A percentile compares a stretch with the other conserved stretches of the same genome.
Evolutionary conservation across 2,329 filamentous ascomycete species (phyloP).

Genomic region (Colletotrichum navitas): DNA sequence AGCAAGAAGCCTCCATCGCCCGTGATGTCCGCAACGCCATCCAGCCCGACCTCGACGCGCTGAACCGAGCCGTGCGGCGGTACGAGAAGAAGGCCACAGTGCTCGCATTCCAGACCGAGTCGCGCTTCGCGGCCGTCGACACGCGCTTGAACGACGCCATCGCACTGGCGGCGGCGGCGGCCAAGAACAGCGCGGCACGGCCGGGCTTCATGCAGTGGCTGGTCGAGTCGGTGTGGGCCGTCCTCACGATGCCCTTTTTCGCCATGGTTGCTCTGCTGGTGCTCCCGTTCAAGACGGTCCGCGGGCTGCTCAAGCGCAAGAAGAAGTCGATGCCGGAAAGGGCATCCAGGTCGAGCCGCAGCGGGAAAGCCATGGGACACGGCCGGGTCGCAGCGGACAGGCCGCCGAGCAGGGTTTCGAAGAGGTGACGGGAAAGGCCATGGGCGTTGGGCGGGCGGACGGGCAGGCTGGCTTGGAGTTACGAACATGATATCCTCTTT

Average conservation of each 20-base stretch:
- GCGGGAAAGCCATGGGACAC: slow-evolving; percentile 46
- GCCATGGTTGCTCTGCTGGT: slow-evolving; percentile 55
- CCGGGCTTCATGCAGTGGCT: slow-evolving; percentile 54
- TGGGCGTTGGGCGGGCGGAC: not conserved
- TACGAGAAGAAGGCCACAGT: slow-evolving; percentile 91
- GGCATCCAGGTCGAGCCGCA: slow-evolving; percentile 45
- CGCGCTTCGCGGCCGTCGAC: slow-evolving; percentile 79
- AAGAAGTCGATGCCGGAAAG: slow-evolving; percentile 47
- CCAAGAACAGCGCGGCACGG: slow-evolving; percentile 60
- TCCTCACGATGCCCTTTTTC: slow-evolving; percentile 58
- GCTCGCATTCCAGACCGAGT: slow-evolving; percentile 81
- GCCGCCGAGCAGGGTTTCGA: slow-evolving; percentile 50
- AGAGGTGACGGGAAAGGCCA: slow-evolving; percentile 20
- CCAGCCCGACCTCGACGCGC: slow-evolving; percentile 86
- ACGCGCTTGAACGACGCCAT: slow-evolving; percentile 80
- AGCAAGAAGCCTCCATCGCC: slow-evolving; percentile 59
- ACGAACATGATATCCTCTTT: slow-evolving; percentile 4
- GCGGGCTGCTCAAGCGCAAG: slow-evolving; percentile 51
- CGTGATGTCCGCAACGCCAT: slow-evolving; percentile 74
- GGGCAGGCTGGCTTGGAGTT: not conserved
- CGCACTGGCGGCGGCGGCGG: slow-evolving; percentile 82
- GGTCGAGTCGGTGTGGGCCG: slow-evolving; percentile 52
- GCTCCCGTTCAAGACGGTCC: slow-evolving; percentile 57
- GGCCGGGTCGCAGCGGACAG: slow-evolving; percentile 53
- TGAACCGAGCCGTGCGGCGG: slow-evolving; percentile 88